Base-by-base conservation (phyloP, 805 yeast genomes). In the Candida ortonii region DNA sequence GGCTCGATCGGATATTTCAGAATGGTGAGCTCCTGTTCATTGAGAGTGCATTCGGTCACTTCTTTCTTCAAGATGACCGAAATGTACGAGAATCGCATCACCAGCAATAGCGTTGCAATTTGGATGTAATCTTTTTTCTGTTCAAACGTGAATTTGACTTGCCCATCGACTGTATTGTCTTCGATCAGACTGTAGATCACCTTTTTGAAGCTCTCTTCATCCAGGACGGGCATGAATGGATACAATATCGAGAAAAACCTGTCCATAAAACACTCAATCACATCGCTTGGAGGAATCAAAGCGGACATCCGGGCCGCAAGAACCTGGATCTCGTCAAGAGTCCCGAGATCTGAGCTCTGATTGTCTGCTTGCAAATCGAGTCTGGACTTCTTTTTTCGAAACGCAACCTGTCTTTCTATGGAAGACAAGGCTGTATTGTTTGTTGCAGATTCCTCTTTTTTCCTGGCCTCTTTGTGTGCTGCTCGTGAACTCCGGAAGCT, bases 141-240 rank as follows among this genome's bases (percentile, higher is more conserved):
- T 6, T 27, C 30, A 13, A 42, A 24, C 7, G 30, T 18, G 13
- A 56, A 30, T 7, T 26, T 21, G 4, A 36, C 27, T 21, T 30
- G n/a, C n/a, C n/a, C n/a, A n/a, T n/a, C n/a, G n/a, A n/a, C n/a
- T n/a, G n/a, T n/a, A n/a, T n/a, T n/a, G n/a, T n/a, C n/a, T n/a
- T n/a, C n/a, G n/a, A n/a, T n/a, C n/a, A n/a, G n/a, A n/a, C n/a
- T n/a, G n/a, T n/a, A n/a, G n/a, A n/a, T n/a, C n/a, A n/a, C n/a
- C 4, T 30, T 34, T 25, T 52, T 56, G 34, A 70, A 67, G n/a
- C 42, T 41, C 0, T 16, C 23, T 39, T 71, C 76, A 39, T 71
- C 75, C 15, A 71, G 34, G 19, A 67, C 60, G 0, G 80, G 78
- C 41, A 70, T 56, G 32, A 62, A 68, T 4, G 78, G 75, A 43